Percentiles rank a stretch among this genome's conserved stretches.
phyloP scores from a whole-genome alignment of 2,329 filamentous ascomycete genomes.

The Talaromyces funiculosus region DNA sequence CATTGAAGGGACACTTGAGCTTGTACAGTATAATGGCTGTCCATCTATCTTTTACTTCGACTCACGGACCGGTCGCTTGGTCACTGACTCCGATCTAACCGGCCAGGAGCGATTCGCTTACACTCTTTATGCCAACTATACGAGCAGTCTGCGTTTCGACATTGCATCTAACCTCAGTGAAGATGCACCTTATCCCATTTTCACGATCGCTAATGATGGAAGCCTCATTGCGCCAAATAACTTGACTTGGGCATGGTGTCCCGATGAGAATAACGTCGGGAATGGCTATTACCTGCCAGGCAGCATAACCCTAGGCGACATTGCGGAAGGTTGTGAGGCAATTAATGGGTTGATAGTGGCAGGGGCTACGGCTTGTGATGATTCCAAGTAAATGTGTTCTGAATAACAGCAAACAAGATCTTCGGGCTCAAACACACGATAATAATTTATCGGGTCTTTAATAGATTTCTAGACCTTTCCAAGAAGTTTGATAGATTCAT shows the following conservation, averaged over 20 bases:
- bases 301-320: constrained; percentile 4
- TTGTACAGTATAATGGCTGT: not conserved
- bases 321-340: constrained; percentile 2
- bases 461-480: not conserved
- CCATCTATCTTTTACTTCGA: not conserved
- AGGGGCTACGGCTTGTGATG: not conserved
- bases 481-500: not conserved
- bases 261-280: constrained; percentile 5
- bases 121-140: not conserved
- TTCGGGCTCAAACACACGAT: not conserved
- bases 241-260: constrained; percentile 23
- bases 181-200: not conserved
- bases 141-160: not conserved
- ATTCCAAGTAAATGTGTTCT: not conserved
- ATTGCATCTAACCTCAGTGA: not conserved
- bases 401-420: not conserved
- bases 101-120: not conserved
- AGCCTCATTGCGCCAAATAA: constrained; percentile 7
- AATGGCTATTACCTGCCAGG: constrained; percentile 10
- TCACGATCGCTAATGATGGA: not conserved
- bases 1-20: not conserved
- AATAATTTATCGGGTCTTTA: not conserved
- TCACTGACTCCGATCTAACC: not conserved
- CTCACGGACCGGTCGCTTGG: not conserved
- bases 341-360: not conserved